Percentiles rank a stretch among this genome's conserved stretches.
These are phyloP conservation scores for Pyrenophora tritici-repentis DNA, from an alignment of 2,329 filamentous ascomycete genomes.

Conservation along the genomic window DNA sequence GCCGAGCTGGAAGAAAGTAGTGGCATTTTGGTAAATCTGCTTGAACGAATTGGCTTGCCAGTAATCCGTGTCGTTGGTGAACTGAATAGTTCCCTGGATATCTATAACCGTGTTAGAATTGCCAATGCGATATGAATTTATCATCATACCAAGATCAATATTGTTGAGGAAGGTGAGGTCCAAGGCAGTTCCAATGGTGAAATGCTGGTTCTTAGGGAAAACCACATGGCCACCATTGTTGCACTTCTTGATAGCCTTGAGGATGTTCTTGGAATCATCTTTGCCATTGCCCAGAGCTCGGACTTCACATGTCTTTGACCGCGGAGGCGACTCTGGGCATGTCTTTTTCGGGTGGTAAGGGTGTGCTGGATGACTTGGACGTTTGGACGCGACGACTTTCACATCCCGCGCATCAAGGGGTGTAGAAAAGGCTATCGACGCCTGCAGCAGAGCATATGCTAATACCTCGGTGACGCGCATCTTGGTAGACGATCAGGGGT, in stretches of 20 bases:
- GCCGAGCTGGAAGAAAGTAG: slow-evolving; percentile 69
- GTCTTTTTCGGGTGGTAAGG: slow-evolving; percentile 45
- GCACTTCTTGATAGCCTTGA: slow-evolving; percentile 62
- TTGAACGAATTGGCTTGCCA: slow-evolving; percentile 69
- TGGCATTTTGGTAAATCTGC: slow-evolving; percentile 68
- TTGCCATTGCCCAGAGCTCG: slow-evolving; percentile 46
- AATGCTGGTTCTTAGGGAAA: slow-evolving; percentile 60
- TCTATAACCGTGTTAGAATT: slow-evolving; percentile 45
- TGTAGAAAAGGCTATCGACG: slow-evolving; percentile 27
- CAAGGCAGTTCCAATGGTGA: slow-evolving; percentile 67
- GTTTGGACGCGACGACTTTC: slow-evolving; percentile 24
- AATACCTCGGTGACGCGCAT: slow-evolving; percentile 38
- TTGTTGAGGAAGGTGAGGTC: slow-evolving; percentile 68
- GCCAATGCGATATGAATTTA: neutral
- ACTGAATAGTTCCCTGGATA: slow-evolving; percentile 64
- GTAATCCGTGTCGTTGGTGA: slow-evolving; percentile 70
- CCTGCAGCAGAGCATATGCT: slow-evolving; percentile 32
- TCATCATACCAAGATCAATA: slow-evolving; percentile 61
- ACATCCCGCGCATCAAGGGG: slow-evolving; percentile 19
- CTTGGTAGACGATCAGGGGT: slow-evolving; percentile 1
- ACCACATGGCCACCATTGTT: slow-evolving; percentile 68
- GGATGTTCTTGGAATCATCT: slow-evolving; percentile 59
- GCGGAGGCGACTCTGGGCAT: slow-evolving; percentile 41
- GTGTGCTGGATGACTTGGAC: slow-evolving; percentile 41
- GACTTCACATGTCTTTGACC: slow-evolving; percentile 48